A percentile compares a stretch with the other conserved stretches of the same genome.
Conservation (phyloP, 345 rosid species). For the Eucalyptus decipiens region DNA sequence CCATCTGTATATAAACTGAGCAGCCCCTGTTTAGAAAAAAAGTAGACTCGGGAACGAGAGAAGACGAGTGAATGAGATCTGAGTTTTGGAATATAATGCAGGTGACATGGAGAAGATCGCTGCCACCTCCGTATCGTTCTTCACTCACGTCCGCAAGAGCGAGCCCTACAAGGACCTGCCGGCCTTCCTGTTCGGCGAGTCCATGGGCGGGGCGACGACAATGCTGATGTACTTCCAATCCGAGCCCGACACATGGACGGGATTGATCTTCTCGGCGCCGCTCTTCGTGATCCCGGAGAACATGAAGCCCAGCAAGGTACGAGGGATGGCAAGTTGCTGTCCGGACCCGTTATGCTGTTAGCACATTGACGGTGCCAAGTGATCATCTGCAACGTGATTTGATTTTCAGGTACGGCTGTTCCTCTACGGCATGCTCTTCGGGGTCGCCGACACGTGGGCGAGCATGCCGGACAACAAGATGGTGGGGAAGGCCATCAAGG, state of each 20-base stretch:
- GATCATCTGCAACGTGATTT: neutral
- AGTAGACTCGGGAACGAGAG: neutral
- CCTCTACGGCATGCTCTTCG: constrained; percentile 75
- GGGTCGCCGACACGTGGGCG: constrained; percentile 94
- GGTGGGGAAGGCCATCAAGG: constrained; percentile 83
- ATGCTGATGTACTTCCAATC: constrained; percentile 94
- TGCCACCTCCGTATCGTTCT: constrained; percentile 72
- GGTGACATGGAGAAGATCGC: constrained; percentile 91
- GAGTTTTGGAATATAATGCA: neutral
- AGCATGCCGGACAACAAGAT: constrained; percentile 80
- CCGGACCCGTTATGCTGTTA: neutral
- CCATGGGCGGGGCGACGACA: constrained; percentile 84
- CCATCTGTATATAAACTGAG: neutral
- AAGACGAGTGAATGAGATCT: neutral
- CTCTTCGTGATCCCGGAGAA: constrained; percentile 82
- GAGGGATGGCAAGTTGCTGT: neutral
- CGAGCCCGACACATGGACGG: constrained; percentile 68
- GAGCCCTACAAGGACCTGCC: constrained; percentile 69
- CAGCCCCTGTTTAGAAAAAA: neutral
- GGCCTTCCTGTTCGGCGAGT: constrained; percentile 82
- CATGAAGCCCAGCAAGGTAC: constrained; percentile 70
- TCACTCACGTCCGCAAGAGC: constrained; percentile 62
- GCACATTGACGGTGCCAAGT: neutral
- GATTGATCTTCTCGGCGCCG: constrained; percentile 93
- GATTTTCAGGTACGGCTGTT: constrained; percentile 26